Evolutionary conservation across 140 eudicot species (phyloP), one percentile per base, ranked within the genome.

Genomic region (Ambrosia hybrid): DNA sequence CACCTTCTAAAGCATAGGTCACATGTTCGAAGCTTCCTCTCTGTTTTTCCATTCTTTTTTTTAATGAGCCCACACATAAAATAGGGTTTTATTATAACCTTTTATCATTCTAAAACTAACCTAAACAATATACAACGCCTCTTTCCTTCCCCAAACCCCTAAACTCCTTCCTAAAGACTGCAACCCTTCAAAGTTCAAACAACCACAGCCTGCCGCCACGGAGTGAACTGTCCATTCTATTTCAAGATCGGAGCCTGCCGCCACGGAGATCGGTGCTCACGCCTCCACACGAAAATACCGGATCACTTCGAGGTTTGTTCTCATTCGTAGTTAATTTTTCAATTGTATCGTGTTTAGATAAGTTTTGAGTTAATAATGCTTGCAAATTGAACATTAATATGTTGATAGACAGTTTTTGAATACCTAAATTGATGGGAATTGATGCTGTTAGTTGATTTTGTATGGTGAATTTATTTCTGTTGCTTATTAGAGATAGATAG

Each of bases 231-330:
- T 67, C 96, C 94, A 0, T 90, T 90, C 80, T 87, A 90, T 85
- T 90, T 90, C 83, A 90, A 87, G 95, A 90, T 90, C 77, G 96
- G 96, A 30, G 96, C 96, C n/a, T 90, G 96, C 70, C 78, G 95
- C 41, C 95, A 90, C 69, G 95, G 95, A 6, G 96, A 90, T 77
- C 87, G 91, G 30, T 90, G 96, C 66, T 90, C 95, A 7, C 77
- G 95, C 51, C 91, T 87, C 66, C 96, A 87, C 80, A 90, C 96
- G 2, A 85, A 87, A 68, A 90, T 85, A 73, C 95, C 87, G 56
- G 81, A 86, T 70, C 96, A 90, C 68, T 90, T 85, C 75, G 95
- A 86, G 88, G 93, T 86, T 33, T 10, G 85, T 80, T 38, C 2
- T 15, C 43, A 12, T 70, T 63, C 36, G 2, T 34, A 3, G 41